Base-by-base conservation (phyloP, 345 rosid species). In the Triadica sebifera region DNA sequence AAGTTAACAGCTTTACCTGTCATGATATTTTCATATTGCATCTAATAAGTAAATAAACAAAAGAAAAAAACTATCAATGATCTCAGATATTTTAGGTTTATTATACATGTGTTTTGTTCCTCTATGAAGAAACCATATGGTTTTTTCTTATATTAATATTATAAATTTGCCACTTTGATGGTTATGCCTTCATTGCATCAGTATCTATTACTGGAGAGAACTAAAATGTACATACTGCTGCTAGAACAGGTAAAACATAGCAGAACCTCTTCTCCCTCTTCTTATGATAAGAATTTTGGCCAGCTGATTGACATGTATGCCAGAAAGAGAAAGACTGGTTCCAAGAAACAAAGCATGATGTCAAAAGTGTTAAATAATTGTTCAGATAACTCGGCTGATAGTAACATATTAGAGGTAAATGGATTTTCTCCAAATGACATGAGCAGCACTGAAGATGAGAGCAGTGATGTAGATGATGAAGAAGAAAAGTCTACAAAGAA, bases 181-280 rank as follows among this genome's bases (percentile, higher is more conserved):
- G 34, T 2, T 29, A 29, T 29, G 1, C 34, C 34, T 29, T 29
- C 34, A 29, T 29, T 29, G 34, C 34, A 29, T 29, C 1, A 29
- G 2, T 29, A 29, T 61, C 20, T 43, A 24, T 71, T 19, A 25
- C 38, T 12, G 51, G 15, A 41, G 37, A 22, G 11, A 62, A 39
- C 49, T 63, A 60, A 65, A 64, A 55, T 12, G 75, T 12, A 60
- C 52, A 70, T 34, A 25, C 68, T 87, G 74, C 58, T 69, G 61
- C 79, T 71, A 74, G 34, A 1, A 29, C 88, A 91, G 97, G 91
- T 94, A 65, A 90, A 87, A 79, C 91, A 93, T 82, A 86, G 94
- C 84, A 87, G 82, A 82, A 90, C 97, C 57, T 85, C 89, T 79
- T 85, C 84, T 52, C 67, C 84, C 65, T 67, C 85, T 51, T 87